Conservation (phyloP, 805 yeast genomes). For the Saccharomycopsis babjevae region DNA sequence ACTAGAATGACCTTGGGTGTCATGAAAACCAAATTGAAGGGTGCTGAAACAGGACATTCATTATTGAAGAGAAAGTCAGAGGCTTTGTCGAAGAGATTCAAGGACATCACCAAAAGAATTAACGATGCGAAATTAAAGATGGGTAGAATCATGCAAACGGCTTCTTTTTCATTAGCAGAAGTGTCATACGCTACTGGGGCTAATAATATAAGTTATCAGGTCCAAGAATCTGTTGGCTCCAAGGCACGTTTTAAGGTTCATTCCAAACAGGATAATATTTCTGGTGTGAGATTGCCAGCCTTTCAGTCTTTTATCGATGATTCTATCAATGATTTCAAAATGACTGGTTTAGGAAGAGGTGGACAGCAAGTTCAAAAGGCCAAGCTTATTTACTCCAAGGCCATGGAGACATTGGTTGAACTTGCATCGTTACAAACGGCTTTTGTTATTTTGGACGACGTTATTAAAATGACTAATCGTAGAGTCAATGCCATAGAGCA, state of each 20-base stretch:
- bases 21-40: conserved; percentile 93
- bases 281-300: conserved; percentile 90
- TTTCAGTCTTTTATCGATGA: conserved; percentile 81
- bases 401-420: conserved; percentile 95
- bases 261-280: conserved; percentile 91
- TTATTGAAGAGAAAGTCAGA: conserved; percentile 91
- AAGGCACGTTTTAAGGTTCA: conserved; percentile 83
- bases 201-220: conserved; percentile 89
- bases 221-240: conserved; percentile 78
- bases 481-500: conserved; percentile 98
- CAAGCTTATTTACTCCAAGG: conserved; percentile 82
- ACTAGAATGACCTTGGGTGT: conserved; percentile 94
- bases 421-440: conserved; percentile 95
- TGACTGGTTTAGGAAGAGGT: conserved; percentile 97
- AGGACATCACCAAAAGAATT: conserved; percentile 89
- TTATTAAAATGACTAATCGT: conserved; percentile 93
- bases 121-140: conserved; percentile 93
- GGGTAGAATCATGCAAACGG: conserved; percentile 98
- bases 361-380: conserved; percentile 97
- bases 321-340: conserved; percentile 81
- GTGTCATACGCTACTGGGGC: conserved; percentile 91
- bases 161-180: conserved; percentile 94
- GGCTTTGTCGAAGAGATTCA: conserved; percentile 90
- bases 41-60: conserved; percentile 95
- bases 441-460: conserved; percentile 92